phyloP scores from a whole-genome alignment of 2,329 filamentous ascomycete genomes.

The Colletotrichum sp. region DNA sequence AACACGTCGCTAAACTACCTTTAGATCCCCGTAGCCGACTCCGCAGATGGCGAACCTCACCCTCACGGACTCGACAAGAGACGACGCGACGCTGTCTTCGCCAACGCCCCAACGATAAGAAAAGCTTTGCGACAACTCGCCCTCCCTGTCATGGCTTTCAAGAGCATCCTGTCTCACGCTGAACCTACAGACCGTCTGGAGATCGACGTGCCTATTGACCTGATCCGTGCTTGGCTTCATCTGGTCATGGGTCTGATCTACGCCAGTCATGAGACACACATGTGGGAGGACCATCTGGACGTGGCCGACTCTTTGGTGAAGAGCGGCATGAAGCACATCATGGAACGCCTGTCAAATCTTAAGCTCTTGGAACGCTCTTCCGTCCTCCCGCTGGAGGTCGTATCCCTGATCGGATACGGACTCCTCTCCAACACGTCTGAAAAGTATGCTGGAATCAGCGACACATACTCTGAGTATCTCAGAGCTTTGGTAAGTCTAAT shows the following conservation, averaged over 20 bases:
- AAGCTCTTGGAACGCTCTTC: slow-evolving; percentile 39
- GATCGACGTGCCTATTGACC: slow-evolving; percentile 37
- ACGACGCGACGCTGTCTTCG: not conserved
- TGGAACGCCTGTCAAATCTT: slow-evolving; percentile 34
- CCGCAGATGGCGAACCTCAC: not conserved
- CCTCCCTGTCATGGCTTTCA: slow-evolving; percentile 18
- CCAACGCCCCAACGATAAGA: slow-evolving; percentile 14
- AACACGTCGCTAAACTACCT: not conserved
- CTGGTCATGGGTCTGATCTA: slow-evolving; percentile 41
- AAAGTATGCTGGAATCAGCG: slow-evolving; percentile 40
- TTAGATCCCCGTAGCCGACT: not conserved
- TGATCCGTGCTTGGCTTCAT: slow-evolving; percentile 47
- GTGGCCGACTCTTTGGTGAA: slow-evolving; percentile 34
- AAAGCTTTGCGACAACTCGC: slow-evolving; percentile 16
- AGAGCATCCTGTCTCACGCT: slow-evolving; percentile 26
- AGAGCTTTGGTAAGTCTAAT: slow-evolving; percentile 39
- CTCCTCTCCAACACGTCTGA: slow-evolving; percentile 44
- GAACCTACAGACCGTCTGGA: slow-evolving; percentile 16
- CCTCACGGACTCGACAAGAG: not conserved
- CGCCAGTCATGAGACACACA: slow-evolving; percentile 21
- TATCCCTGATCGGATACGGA: slow-evolving; percentile 42
- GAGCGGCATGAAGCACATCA: slow-evolving; percentile 39
- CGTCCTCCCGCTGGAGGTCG: slow-evolving; percentile 46
- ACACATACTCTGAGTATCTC: slow-evolving; percentile 48
- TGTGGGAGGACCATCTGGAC: slow-evolving; percentile 33